phyloP scores from a whole-genome alignment of 495 filamentous ascomycete genomes.

The Lophiostoma macrostomum region DNA sequence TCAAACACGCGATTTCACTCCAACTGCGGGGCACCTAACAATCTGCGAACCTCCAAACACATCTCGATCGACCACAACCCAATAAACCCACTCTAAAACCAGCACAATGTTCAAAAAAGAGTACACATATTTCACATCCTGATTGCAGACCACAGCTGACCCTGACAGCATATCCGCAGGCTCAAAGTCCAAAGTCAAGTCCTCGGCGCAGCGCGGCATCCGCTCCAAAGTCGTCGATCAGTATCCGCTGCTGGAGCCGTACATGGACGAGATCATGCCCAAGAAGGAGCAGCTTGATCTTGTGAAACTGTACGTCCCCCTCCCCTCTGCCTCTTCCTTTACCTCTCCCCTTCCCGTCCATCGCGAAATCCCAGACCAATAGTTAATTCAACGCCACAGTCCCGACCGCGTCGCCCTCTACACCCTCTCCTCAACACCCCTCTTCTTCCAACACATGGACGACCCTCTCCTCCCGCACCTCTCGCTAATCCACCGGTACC shows the following conservation, averaged over 20 bases:
- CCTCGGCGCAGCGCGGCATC: slow-evolving; percentile 83
- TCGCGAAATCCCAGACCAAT: no score
- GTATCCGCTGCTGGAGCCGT: slow-evolving; percentile 79
- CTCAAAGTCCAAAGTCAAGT: slow-evolving; percentile 94
- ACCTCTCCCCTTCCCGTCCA: background rate
- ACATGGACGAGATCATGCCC: slow-evolving; percentile 92
- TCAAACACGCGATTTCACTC: no score
- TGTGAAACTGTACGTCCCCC: slow-evolving; percentile 65
- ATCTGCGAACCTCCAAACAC: no score
- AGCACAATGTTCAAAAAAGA: slow-evolving; percentile 88
- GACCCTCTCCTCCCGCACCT: slow-evolving; percentile 72
- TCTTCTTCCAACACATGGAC: slow-evolving; percentile 91
- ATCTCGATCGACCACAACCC: no score
- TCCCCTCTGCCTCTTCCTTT: background rate
- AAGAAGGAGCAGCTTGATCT: slow-evolving; percentile 92
- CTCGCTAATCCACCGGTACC: slow-evolving; percentile 51
- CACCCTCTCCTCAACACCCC: slow-evolving; percentile 66
- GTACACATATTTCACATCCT: slow-evolving; percentile 47
- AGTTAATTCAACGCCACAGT: slow-evolving; percentile 41
- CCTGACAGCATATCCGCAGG: slow-evolving; percentile 63
- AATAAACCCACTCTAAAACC: no score
- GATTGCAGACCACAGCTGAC: slow-evolving; percentile 1
- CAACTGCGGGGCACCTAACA: no score
- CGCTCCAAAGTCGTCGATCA: slow-evolving; percentile 76
- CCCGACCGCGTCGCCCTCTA: slow-evolving; percentile 87